Percentiles rank a stretch among this genome's conserved stretches.
phyloP scores from a whole-genome alignment of 2,329 filamentous ascomycete species.

The Cladophialophora immunda region DNA sequence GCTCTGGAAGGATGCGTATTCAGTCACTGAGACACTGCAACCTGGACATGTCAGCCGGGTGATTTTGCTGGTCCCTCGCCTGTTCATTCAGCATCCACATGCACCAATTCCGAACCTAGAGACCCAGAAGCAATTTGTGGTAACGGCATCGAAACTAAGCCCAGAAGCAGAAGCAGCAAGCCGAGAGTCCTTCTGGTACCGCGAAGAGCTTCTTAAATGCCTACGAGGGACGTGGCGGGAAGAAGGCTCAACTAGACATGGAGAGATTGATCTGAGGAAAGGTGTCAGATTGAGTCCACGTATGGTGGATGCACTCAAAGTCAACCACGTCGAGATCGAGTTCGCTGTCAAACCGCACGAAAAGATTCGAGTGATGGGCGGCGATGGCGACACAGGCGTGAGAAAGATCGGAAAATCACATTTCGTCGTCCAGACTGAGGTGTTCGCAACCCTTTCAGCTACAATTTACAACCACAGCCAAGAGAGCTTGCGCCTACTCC shows the following conservation, averaged over 20 bases:
- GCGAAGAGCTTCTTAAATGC: conserved; percentile 77
- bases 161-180: conserved; percentile 80
- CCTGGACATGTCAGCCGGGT: conserved; percentile 74
- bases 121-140: conserved; percentile 90
- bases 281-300: conserved; percentile 73
- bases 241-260: conserved; percentile 65
- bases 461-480: conserved; percentile 77
- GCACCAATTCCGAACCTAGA: conserved; percentile 79
- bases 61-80: conserved; percentile 76
- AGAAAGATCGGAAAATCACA: conserved; percentile 54
- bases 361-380: not conserved
- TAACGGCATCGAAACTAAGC: conserved; percentile 79
- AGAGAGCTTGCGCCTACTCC: conserved; percentile 72
- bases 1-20: conserved; percentile 39
- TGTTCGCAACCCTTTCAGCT: conserved; percentile 75
- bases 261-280: conserved; percentile 75
- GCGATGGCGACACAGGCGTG: conserved; percentile 38
- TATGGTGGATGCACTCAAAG: conserved; percentile 83
- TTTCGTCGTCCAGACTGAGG: conserved; percentile 63
- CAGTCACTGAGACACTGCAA: conserved; percentile 58
- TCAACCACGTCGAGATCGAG: conserved; percentile 77
- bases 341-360: conserved; percentile 52
- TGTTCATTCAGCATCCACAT: conserved; percentile 79
- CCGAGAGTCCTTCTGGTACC: conserved; percentile 90
- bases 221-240: conserved; percentile 77